phyloP scores from a whole-genome alignment of 1,284 basidiomycete species.

The Cystobasidium sp. region DNA sequence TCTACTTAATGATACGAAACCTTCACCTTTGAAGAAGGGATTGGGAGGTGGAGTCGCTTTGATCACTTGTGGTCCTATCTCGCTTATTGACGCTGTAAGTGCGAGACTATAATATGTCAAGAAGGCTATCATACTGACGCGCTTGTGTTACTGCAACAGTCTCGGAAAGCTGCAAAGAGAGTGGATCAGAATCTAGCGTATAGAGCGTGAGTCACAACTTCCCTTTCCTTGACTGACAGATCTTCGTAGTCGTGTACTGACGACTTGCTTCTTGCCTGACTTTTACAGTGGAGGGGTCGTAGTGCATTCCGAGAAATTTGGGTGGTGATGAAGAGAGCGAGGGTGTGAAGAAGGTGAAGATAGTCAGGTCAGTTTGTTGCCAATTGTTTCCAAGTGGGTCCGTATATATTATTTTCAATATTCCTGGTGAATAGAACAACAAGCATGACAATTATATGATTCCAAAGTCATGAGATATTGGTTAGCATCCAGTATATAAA shows the following conservation, averaged over 20 bases:
- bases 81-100: constrained; percentile 11
- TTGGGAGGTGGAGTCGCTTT: constrained; percentile 18
- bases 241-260: too few relatives aligned
- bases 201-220: constrained; percentile 43
- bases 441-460: too few relatives aligned
- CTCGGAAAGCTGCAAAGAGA: constrained; percentile 21
- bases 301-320: constrained; percentile 38
- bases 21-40: neutral
- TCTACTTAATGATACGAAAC: constrained; percentile 24
- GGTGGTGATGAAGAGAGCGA: constrained; percentile 5
- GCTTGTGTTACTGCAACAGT: neutral
- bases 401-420: too few relatives aligned
- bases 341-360: neutral
- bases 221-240: too few relatives aligned
- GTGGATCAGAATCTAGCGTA: constrained; percentile 19
- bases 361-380: too few relatives aligned
- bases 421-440: too few relatives aligned
- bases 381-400: too few relatives aligned
- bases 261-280: too few relatives aligned
- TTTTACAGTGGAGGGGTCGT: constrained; percentile 31
- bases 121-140: neutral
- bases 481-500: too few relatives aligned
- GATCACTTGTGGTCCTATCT: constrained; percentile 21
- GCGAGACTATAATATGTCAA: neutral
- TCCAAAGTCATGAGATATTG: too few relatives aligned